phyloP scores from a whole-genome alignment of 371 early-diverging fungal species.

The Blastocladiella emersonii region DNA sequence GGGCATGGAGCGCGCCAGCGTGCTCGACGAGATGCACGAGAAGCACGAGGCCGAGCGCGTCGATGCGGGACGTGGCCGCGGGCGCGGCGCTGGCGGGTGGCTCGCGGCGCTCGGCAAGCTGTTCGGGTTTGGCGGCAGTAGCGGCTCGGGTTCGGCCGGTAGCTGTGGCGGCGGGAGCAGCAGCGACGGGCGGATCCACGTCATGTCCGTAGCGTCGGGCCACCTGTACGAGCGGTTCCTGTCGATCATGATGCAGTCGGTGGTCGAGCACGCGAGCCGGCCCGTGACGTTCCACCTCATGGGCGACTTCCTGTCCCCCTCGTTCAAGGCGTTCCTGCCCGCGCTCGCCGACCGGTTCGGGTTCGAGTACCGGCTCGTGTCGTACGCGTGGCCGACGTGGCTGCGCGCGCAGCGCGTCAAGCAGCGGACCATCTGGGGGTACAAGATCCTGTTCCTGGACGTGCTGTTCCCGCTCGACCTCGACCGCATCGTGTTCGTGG shows the following conservation, averaged over 20 bases:
- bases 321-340: conserved; percentile 77
- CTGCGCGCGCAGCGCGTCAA: conserved; percentile 78
- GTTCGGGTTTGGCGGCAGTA: too few species aligned
- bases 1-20: neutral
- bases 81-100: too few species aligned
- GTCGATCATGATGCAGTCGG: conserved; percentile 90
- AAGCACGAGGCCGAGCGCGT: neutral
- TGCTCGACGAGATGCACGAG: neutral
- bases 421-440: conserved; percentile 94
- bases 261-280: conserved; percentile 67
- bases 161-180: conserved; percentile 9
- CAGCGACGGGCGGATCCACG: conserved; percentile 46
- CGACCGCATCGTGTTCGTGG: conserved; percentile 94
- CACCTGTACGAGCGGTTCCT: conserved; percentile 92
- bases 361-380: conserved; percentile 84
- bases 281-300: conserved; percentile 95
- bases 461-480: conserved; percentile 85
- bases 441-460: conserved; percentile 93
- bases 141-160: too few species aligned
- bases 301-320: conserved; percentile 88
- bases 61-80: neutral
- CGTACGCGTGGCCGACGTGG: conserved; percentile 97
- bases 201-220: conserved; percentile 93
- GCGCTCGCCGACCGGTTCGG: conserved; percentile 61
- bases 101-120: conserved; percentile 8